Base-by-base conservation (phyloP, 108 stramenopile genomes). In the Cyclostephanos invisitatus region DNA sequence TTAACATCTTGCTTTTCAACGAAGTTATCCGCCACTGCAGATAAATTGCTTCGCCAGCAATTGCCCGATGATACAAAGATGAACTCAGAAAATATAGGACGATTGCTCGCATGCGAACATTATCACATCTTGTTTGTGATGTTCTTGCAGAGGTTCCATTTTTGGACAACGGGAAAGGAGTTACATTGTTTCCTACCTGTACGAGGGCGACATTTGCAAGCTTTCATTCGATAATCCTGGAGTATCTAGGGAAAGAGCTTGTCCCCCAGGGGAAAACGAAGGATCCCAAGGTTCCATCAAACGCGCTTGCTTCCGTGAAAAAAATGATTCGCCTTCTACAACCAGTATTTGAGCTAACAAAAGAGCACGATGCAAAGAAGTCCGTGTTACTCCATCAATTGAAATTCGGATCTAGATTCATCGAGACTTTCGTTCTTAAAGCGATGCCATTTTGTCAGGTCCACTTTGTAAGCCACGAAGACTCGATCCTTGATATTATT, bases 61-160 rank as follows among this genome's bases (percentile, higher is more conserved):
- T 84, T 77, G 81, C 77, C 72, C 4, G 73, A 84, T 15, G 81
- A 74, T 32, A 66, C 60, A 35, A 84, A 82, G 59, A 68, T 81
- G 73, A 78, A 78, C 59, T 82, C 70, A 64, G 74, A 42, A 20
- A 82, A 77, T 66, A 77, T 84, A 11, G 81, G 84, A 59, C 62
- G 67, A 64, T 54, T 84, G 29, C 73, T 84, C 72, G 76, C 3
- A 66, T 81, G 64, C 64, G 21, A 24, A 72, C 64, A 27, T 46
- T 83, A 17, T 55, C 70, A 9, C 42, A 49, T 17, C 73, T 84
- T 48, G 76, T 82, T 25, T 55, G 70, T 42, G 74, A 77, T 64
- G 76, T 81, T 24, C 75, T 84, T 5, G 24, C 44, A 28, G 76
- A 82, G 49, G 67, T 84, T 15, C 66, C 72, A 35, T 53, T 78